Base-by-base conservation (phyloP, 768 basidiomycete species). In the Galerina sulciceps region DNA sequence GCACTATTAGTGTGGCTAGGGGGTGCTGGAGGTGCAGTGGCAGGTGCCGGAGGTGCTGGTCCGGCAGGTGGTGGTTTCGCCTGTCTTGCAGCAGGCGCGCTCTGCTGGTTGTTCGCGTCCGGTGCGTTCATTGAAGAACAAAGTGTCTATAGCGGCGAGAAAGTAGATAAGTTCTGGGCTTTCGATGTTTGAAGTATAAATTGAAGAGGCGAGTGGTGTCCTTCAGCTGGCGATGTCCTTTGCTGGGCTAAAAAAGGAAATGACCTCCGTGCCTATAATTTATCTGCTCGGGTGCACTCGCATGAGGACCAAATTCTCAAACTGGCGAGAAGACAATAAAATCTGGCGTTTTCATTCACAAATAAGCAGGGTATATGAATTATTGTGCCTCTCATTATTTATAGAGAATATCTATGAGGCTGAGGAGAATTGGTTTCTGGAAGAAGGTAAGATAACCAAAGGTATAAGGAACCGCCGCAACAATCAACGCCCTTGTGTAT, bases 41-140 rank as follows among this genome's bases (percentile, higher is more conserved):
- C 76, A 56, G 87, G 89, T 35, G 85, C 82, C 57, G 87, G 86
- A 50, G 84, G 85, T 38, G 85, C 80, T 65, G 84, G 85, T 22
- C 83, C 82, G 42, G 77, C 63, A n/a, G 85, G 81, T n/a, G 79
- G 82, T 22, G 83, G 81, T 67, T 82, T 85, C 17, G 79, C 72
- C 26, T 72, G 76, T 50, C 76, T 78, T 22, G 75, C 65, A 55
- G 76, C 73, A 64, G 76, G 71, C 48, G 61, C 51, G 71, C 68
- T 75, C 60, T 75, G 75, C 23, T 72, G 59, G 51, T 63, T 66
- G 60, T 63, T 71, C 60, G 73, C 63, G 64, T 71, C 72, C 61
- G 78, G 65, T 72, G 80, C 81, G 73, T 84, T 83, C 81, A 85
- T 85, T 69, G 68, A 71, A n/a, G 65, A 60, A 63, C 62, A 59